Conservation (phyloP, 257 asterid species). For the Henckelia pumila region DNA sequence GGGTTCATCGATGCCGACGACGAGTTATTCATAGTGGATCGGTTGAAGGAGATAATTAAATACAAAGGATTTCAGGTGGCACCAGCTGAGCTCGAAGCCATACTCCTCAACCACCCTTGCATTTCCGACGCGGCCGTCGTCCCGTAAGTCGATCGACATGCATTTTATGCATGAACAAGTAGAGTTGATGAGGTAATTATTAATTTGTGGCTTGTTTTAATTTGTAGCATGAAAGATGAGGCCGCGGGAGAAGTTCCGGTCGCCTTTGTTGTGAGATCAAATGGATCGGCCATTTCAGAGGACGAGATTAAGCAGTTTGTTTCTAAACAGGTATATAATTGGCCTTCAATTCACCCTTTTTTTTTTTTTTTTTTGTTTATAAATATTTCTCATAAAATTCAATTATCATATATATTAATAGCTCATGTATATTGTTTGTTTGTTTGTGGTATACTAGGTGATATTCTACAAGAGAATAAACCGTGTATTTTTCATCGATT, state of each 20-base stretch:
- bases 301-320: slow-evolving; percentile 53
- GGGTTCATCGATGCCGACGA: slow-evolving; percentile 46
- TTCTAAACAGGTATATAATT: slow-evolving; percentile 57
- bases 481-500: slow-evolving; percentile 66
- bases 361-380: background rate
- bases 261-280: slow-evolving; percentile 55
- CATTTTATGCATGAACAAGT: background rate
- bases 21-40: slow-evolving; percentile 52
- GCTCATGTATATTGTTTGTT: background rate
- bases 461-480: slow-evolving; percentile 80
- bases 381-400: too few species aligned
- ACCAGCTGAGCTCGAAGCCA: slow-evolving; percentile 42
- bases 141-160: slow-evolving; percentile 32
- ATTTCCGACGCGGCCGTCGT: slow-evolving; percentile 46
- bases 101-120: background rate
- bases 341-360: background rate
- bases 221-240: slow-evolving; percentile 55
- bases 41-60: slow-evolving; percentile 46
- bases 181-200: background rate
- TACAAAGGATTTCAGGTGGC: slow-evolving; percentile 56
- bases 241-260: slow-evolving; percentile 66
- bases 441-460: slow-evolving; percentile 52
- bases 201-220: background rate
- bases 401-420: too few species aligned
- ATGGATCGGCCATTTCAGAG: slow-evolving; percentile 35